Base-by-base conservation (phyloP, 768 basidiomycete genomes). In the Dendrothele bispora region DNA sequence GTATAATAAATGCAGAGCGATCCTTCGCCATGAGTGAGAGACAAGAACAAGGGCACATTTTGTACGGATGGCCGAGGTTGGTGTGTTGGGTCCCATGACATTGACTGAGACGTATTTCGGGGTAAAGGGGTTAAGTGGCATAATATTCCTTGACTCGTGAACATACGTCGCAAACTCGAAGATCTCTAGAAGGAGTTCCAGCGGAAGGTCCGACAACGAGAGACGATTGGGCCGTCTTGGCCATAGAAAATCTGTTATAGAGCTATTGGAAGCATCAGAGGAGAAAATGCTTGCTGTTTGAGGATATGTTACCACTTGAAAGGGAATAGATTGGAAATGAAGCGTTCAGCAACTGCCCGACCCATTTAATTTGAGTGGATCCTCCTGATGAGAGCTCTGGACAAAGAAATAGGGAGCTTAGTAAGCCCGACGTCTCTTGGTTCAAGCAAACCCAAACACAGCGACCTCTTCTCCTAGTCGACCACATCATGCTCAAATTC, bases 141-240 rank as follows among this genome's bases (percentile, higher is more conserved):
- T 64, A 52, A 80, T 65, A 26, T 73, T 68, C 37, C 68, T 64
- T 36, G 73, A 61, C 7, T 62, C 64, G 51, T 75, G 72, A 41
- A 76, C 64, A 56, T 77, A 72, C 14, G 78, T 79, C 5, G 77
- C 73, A 56, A 77, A 79, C 46, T 77, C 71, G 59, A 82, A 79
- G 29, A 82, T 82, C 52, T 80, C 78, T 17, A 78, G 65, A 74
- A 77, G 78, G 30, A 82, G 56, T 50, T 82, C 78, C 15, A 69
- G 63, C 7, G 78, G 76, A n/a, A 79, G 61, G 39, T 69, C 61
- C 28, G 65, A 66, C 14, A 46, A 46, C 17, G 34, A 36, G 10
- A 22, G 32, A 32, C n/a, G 20, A 25, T 56, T 60, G n/a, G 60
- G 57, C 35, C 48, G 57, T 22, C 40, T 43, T 36, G 48, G 44